Base-by-base conservation (phyloP, 768 basidiomycete genomes). In the Lactifluus subvellereus region DNA sequence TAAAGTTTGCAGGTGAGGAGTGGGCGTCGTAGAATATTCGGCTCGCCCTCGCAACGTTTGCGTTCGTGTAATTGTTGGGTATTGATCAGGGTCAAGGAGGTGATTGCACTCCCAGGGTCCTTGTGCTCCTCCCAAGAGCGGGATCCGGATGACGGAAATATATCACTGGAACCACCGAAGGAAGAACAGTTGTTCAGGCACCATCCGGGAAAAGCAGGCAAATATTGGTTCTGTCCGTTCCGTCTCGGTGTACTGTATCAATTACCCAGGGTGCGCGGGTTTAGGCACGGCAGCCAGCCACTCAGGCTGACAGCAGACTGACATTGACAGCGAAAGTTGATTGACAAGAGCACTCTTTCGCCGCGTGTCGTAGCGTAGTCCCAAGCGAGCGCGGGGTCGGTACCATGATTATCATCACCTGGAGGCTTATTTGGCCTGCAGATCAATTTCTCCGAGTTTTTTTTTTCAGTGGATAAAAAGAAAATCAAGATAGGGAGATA, bases 221-320 rank as follows among this genome's bases (percentile, higher is more conserved):
- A 18, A 18, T 16, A 20, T 38, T 45, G 42, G 62, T 14, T 47
- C 56, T 50, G 50, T 38, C 52, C 22, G 56, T 30, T 57, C 57
- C 43, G 42, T 33, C 43, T 51, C 50, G 43, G 14, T 27, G 27
- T 27, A 27, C 35, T 40, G 8, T 33, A 43, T 37, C 54, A 48
- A 40, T 84, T 80, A 84, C 84, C 85, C 85, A 87, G 86, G 86
- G 86, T 27, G 27, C 85, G 82, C 81, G 84, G 85, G 86, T 86
- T 86, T 85, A 86, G 87, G 86, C 53, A 61, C 53, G 27, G 14
- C 4, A 7, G 42, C 42, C 13, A 50, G 57, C 49, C 60, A 61
- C 45, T 84, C 84, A 81, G 84, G 79, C 78, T 84, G 83, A 84
- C 82, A 83, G 32, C 78, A 18, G 22, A 30, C 18, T 18, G 38